Evolutionary conservation across 164 flowering plant species (phyloP), one percentile per base, ranked within the genome.

Genomic region (Kingdonia uniflora): DNA sequence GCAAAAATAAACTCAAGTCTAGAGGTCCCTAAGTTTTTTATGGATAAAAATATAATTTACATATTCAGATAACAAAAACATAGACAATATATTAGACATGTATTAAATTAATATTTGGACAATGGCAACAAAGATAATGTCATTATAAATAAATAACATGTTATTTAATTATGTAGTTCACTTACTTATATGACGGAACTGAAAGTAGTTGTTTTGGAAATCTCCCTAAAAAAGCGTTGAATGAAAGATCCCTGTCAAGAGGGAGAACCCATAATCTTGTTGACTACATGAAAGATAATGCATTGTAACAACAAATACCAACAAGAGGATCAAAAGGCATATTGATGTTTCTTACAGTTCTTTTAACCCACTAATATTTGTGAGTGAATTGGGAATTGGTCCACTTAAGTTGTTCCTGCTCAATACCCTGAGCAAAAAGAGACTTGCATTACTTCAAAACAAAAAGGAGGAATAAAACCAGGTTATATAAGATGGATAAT

Each of bases 161-260:
- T 29, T 29, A n/a, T n/a, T n/a, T n/a, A 26, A 19, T 35, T 33
- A 7, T 24, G 14, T 20, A 35, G 19, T 26, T 20, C 37, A 62
- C 49, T 76, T 80, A 90, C 97, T 86, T 80, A 71, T 69, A 84
- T 50, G 54, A 63, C 19, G 81, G 76, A 59, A 70, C 56, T 22
- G 74, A 72, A 71, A 82, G 74, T 29, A 90, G 62, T 49, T 68
- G 55, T 22, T 38, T 11, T 29, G 95, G 96, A 52, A 91, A 70
- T 59, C 42, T 68, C 66, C 97, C 97, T 3, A 57, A 67, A 43
- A 91, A 58, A 44, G 67, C 52, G 51, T 83, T 91, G 48, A 71
- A 76, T 35, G 97, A 85, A 57, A 91, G 80, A 71, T 87, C 95
- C 74, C 97, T 91, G 65, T 20, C n/a, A 54, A 51, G 12, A 8